Percentiles rank a stretch among this genome's conserved stretches.
Evolutionary conservation across 768 basidiomycete species (phyloP).

Genomic region (Leccinum truebloodii): DNA sequence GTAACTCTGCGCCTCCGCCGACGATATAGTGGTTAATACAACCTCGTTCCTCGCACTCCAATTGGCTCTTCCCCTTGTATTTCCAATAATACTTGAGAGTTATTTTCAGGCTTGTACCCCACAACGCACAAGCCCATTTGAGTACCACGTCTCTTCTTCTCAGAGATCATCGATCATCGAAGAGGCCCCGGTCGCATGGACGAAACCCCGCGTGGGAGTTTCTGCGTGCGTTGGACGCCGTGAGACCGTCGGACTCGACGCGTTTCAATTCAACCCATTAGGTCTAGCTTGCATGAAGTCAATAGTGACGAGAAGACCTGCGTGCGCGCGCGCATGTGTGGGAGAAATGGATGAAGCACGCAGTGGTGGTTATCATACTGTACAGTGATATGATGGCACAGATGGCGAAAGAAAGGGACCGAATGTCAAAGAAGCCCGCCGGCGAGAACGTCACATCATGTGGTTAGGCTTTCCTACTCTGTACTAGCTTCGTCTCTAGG

Average conservation of each 20-base stretch:
- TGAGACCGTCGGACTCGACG: not conserved
- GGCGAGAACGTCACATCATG: not conserved
- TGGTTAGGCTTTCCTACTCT: constrained; percentile 2
- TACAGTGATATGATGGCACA: not conserved
- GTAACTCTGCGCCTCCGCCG: not conserved
- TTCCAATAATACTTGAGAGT: not conserved
- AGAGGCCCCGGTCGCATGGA: not conserved
- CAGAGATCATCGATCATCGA: not conserved
- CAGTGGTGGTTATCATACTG: not conserved
- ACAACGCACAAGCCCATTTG: not conserved
- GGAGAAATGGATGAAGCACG: not conserved
- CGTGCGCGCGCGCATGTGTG: not conserved
- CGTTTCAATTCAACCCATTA: constrained; percentile 15
- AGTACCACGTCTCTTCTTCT: not conserved
- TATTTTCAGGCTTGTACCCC: not conserved
- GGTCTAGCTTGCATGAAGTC: not conserved
- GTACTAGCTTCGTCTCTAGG: constrained; percentile 11
- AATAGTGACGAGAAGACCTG: not conserved
- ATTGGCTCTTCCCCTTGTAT: not conserved
- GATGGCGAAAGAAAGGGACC: not conserved
- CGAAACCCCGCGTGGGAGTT: not conserved
- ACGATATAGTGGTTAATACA: not conserved
- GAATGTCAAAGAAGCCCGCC: not conserved
- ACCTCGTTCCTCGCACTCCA: not conserved
- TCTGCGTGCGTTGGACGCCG: not conserved